Conservation (phyloP, 1,284 basidiomycete genomes). For the Agroathelia rolfsii region DNA sequence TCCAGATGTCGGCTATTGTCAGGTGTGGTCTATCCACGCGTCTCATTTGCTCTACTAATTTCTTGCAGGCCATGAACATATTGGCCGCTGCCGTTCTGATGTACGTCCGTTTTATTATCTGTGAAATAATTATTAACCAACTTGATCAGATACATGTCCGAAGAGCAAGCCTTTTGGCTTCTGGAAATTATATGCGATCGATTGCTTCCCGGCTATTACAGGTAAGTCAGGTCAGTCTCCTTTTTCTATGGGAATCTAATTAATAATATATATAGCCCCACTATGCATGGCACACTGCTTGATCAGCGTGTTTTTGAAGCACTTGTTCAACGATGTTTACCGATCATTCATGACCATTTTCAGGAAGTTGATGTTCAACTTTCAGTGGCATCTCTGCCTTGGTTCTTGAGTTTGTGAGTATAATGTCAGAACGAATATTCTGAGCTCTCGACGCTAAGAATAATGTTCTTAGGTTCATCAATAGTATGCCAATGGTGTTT, state of each 20-base stretch:
- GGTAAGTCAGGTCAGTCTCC: slow-evolving; percentile 49
- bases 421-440: too few species aligned
- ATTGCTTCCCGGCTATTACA: slow-evolving; percentile 94
- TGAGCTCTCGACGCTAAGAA: too few species aligned
- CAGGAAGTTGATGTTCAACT: slow-evolving; percentile 88
- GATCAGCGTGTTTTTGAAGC: slow-evolving; percentile 98
- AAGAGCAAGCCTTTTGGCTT: slow-evolving; percentile 98
- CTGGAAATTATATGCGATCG: slow-evolving; percentile 93
- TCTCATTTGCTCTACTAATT: slow-evolving; percentile 23
- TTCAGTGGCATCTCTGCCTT: slow-evolving; percentile 93
- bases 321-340: slow-evolving; percentile 83
- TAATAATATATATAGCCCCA: slow-evolving; percentile 50
- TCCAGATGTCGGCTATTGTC: slow-evolving; percentile 85
- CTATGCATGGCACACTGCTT: slow-evolving; percentile 97
- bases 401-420: slow-evolving; percentile 89
- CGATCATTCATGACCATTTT: slow-evolving; percentile 94
- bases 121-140: slow-evolving; percentile 11
- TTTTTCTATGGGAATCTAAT: slow-evolving; percentile 19
- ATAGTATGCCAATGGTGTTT: slow-evolving; percentile 99
- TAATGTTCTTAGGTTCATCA: slow-evolving; percentile 79
- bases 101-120: slow-evolving; percentile 31
- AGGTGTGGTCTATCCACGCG: slow-evolving; percentile 54
- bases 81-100: slow-evolving; percentile 86
- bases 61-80: slow-evolving; percentile 83
- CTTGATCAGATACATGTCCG: slow-evolving; percentile 82